Percentiles rank a stretch among this genome's conserved stretches.
phyloP scores from a whole-genome alignment of 768 basidiomycete species.

The Leccinum imitatum region DNA sequence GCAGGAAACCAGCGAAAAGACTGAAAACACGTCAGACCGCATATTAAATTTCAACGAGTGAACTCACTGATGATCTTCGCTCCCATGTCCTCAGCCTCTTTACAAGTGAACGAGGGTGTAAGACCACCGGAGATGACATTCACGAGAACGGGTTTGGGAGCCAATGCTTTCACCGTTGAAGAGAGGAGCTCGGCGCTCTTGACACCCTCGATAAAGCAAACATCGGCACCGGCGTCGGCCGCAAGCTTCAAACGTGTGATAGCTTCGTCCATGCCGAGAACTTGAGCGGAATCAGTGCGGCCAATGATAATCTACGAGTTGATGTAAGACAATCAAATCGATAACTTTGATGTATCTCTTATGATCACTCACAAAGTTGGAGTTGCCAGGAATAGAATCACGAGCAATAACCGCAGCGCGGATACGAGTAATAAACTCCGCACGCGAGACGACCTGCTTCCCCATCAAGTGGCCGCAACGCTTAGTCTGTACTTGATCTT shows the following conservation, averaged over 20 bases:
- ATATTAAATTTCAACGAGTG: neutral
- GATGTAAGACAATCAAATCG: neutral
- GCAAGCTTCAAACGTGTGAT: conserved; percentile 64
- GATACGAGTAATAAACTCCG: conserved; percentile 72
- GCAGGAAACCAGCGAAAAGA: conserved; percentile 75
- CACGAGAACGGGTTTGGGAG: conserved; percentile 76
- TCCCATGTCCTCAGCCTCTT: conserved; percentile 67
- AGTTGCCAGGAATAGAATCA: conserved; percentile 70
- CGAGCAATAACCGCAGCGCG: conserved; percentile 77
- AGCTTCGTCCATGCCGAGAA: conserved; percentile 78
- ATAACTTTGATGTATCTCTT: neutral
- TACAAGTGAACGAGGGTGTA: conserved; percentile 69
- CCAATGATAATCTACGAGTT: conserved; percentile 61
- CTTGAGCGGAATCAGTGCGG: conserved; percentile 76
- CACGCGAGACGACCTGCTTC: conserved; percentile 78
- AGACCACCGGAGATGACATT: conserved; percentile 80
- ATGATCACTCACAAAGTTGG: conserved; percentile 58
- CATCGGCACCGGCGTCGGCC: conserved; percentile 72
- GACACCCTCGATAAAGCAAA: conserved; percentile 81
- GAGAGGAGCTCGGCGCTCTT: conserved; percentile 63
- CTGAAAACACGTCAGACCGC: conserved; percentile 32
- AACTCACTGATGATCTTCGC: conserved; percentile 76
- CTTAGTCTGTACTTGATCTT: conserved; percentile 82
- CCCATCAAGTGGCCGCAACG: conserved; percentile 77
- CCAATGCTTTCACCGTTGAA: conserved; percentile 62